Base-by-base conservation (phyloP, 176 grass and related monocot species). In the Zea mays region DNA sequence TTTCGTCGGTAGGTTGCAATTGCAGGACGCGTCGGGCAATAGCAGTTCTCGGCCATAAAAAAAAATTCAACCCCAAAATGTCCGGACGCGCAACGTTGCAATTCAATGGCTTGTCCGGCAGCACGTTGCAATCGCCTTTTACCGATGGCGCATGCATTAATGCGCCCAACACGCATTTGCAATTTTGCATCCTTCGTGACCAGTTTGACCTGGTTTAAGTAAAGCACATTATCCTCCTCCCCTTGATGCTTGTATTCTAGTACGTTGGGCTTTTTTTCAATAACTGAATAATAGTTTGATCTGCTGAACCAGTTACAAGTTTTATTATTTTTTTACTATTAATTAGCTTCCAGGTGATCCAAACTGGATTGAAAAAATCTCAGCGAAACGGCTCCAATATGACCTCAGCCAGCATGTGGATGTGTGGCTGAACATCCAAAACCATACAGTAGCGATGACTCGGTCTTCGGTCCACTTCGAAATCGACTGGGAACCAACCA, bases 121-220 rank as follows among this genome's bases (percentile, higher is more conserved):
- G 34, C 10, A 54, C 5, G 74, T 64, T 37, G 74, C 62, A 0
- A 78, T 78, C 45, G 17, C 34, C 34, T 16, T 16, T 27, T 27
- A 6, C 54, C 2, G 10, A 19, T 37, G 55, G 19, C 38, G 4
- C 38, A 39, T 3, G 58, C 15, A 79, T 79, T 72, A 38, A 65
- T 79, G 75, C 17, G 67, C 10, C 74, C 48, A 54, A 36, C 74
- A 78, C 74, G 67, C 67, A 71, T 71, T 34, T 5, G 55, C 27
- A 27, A n/a, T n/a, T n/a, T n/a, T 27, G 0, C 56, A 7, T 56
- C 58, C 47, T 56, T 56, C 11, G 41, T 50, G 10, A 15, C 6
- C 10, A 3, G 19, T 17, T 63, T 65, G 56, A 39, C 8, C 11
- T 10, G 40, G 38, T 65, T 42, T 63, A 77, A 62, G 36, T 45